phyloP scores from a whole-genome alignment of 495 filamentous ascomycete species.

The Trichoderma virens region DNA sequence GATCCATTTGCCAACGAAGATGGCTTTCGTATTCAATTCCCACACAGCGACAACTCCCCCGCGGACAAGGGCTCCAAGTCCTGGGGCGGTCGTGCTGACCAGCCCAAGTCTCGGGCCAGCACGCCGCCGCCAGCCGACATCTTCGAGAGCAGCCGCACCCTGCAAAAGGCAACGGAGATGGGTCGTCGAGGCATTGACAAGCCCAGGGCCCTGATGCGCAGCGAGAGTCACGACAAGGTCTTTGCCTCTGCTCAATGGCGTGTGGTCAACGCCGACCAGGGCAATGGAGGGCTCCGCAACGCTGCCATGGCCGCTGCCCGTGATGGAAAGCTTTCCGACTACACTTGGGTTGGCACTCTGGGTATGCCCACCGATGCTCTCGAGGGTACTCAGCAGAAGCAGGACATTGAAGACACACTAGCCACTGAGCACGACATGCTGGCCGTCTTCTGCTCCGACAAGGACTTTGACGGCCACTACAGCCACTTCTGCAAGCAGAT shows the following conservation, averaged over 20 bases:
- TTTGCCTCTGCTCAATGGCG: conserved; percentile 68
- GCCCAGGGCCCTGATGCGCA: conserved; percentile 34
- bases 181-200: conserved; percentile 40
- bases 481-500: conserved; percentile 89
- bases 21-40: conserved; percentile 37
- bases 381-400: conserved; percentile 55
- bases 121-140: conserved; percentile 65
- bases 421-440: conserved; percentile 73
- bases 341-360: conserved; percentile 82
- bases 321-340: conserved; percentile 54
- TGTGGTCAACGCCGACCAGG: conserved; percentile 77
- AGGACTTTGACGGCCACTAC: conserved; percentile 87
- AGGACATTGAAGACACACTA: conserved; percentile 70
- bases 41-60: conserved; percentile 33
- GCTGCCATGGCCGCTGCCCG: conserved; percentile 69
- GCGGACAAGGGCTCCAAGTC: conserved; percentile 59
- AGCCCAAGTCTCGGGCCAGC: conserved; percentile 63
- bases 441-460: conserved; percentile 75
- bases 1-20: conserved; percentile 54
- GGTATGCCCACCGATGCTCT: conserved; percentile 87
- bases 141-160: conserved; percentile 50
- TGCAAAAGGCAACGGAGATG: conserved; percentile 45
- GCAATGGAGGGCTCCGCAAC: conserved; percentile 84
- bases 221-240: conserved; percentile 52
- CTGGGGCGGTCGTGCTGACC: conserved; percentile 63